Percentiles rank a stretch among this genome's conserved stretches.
Conservation (phyloP, 768 basidiomycete genomes). For the Russula foetens region DNA sequence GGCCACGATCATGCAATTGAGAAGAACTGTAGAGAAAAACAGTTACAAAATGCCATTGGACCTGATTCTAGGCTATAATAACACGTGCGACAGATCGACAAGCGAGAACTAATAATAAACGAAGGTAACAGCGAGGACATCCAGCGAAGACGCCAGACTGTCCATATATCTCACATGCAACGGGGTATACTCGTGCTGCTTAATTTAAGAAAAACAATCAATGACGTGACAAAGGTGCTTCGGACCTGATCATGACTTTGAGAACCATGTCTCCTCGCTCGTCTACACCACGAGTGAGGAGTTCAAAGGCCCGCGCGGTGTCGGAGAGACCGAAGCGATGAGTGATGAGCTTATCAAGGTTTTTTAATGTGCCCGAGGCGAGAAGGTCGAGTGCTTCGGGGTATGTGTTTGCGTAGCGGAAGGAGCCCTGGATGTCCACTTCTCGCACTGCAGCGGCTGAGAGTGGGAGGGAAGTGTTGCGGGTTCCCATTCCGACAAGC, state of each 20-base stretch:
- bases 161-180: constrained; percentile 4
- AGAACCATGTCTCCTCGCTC: constrained; percentile 75
- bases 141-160: background rate
- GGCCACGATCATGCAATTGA: background rate
- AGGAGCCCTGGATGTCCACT: constrained; percentile 88
- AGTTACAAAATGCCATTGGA: background rate
- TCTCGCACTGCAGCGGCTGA: constrained; percentile 78
- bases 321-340: constrained; percentile 64
- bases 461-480: constrained; percentile 74
- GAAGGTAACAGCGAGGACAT: background rate
- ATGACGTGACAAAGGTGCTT: constrained; percentile 1
- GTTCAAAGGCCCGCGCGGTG: constrained; percentile 70
- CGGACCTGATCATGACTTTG: constrained; percentile 73
- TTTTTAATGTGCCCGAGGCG: constrained; percentile 52
- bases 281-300: constrained; percentile 69
- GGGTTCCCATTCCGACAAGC: constrained; percentile 94
- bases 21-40: background rate
- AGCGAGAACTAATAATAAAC: constrained; percentile 6
- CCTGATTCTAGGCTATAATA: constrained; percentile 13
- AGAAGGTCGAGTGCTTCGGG: constrained; percentile 70
- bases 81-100: constrained; percentile 4
- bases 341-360: constrained; percentile 69
- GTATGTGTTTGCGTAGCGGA: constrained; percentile 89
- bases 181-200: constrained; percentile 15
- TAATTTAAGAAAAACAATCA: constrained; percentile 5